Evolutionary conservation across 2,329 filamentous ascomycete species (phyloP).

Genomic region (Xylaria sp.): DNA sequence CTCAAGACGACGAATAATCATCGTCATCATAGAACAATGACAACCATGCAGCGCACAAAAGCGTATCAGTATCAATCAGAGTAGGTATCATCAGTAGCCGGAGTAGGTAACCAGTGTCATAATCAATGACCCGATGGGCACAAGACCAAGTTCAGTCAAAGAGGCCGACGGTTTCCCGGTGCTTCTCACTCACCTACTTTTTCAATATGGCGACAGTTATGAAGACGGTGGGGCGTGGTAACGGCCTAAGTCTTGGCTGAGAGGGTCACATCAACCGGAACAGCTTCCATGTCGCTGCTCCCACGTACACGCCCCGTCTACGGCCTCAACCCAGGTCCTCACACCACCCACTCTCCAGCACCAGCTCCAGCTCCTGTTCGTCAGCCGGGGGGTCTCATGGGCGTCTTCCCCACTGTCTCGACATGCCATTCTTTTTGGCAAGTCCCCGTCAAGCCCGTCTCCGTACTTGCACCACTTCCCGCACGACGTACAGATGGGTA

Average conservation of each 20-base stretch:
- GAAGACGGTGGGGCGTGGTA: conserved; percentile 38
- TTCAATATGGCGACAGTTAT: conserved; percentile 29
- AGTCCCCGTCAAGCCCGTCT: conserved; percentile 34
- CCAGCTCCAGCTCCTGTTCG: conserved; percentile 42
- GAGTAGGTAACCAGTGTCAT: not conserved
- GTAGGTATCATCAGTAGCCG: not conserved
- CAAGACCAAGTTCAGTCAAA: conserved; percentile 4
- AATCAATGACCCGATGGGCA: conserved; percentile 1
- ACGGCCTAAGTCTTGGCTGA: conserved; percentile 46
- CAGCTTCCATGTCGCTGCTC: conserved; percentile 47
- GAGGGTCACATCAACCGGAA: conserved; percentile 47
- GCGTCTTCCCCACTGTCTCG: conserved; percentile 44
- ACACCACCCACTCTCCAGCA: conserved; percentile 38
- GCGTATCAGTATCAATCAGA: too few species aligned
- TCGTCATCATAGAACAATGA: too few species aligned
- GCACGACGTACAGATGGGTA: conserved; percentile 8
- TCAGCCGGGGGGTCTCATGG: conserved; percentile 46
- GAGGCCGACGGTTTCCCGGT: conserved; percentile 5
- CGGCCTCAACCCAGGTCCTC: conserved; percentile 43
- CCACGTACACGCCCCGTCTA: conserved; percentile 24
- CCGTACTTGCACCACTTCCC: conserved; percentile 35
- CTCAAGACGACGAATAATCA: not conserved
- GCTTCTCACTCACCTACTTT: conserved; percentile 36
- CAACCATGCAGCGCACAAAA: not conserved
- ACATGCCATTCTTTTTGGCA: conserved; percentile 37